phyloP scores from a whole-genome alignment of 2,329 filamentous ascomycete species.

The Reticulascus tulasneorum region DNA sequence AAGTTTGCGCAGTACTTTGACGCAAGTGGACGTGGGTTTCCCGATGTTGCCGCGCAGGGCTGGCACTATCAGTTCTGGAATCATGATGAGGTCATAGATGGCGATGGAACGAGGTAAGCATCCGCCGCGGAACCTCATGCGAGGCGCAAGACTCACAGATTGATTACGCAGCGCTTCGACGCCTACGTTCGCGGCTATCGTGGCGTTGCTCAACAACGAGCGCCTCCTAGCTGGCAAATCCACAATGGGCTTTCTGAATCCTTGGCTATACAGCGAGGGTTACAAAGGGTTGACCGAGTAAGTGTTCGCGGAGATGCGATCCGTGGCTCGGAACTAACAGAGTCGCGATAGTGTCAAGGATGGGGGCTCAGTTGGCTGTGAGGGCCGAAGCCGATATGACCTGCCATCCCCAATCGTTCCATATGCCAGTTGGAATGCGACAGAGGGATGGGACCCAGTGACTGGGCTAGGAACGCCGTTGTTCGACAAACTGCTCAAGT shows the following conservation, averaged over 20 bases:
- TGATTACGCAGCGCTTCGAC: constrained; percentile 42
- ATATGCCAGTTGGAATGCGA: constrained; percentile 23
- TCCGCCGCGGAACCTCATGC: too few relatives aligned
- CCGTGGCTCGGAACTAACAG: constrained; percentile 15
- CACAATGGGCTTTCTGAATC: constrained; percentile 58
- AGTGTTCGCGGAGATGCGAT: constrained; percentile 14
- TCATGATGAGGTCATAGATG: background rate
- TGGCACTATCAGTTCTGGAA: constrained; percentile 14
- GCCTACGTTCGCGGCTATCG: constrained; percentile 58
- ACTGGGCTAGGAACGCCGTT: constrained; percentile 42
- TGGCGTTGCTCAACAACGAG: constrained; percentile 61
- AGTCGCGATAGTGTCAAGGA: constrained; percentile 25
- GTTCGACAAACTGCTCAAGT: constrained; percentile 28
- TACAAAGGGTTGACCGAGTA: constrained; percentile 30
- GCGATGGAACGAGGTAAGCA: too few relatives aligned
- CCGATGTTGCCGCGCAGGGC: constrained; percentile 57
- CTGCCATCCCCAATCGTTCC: constrained; percentile 21
- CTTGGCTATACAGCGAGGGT: constrained; percentile 48
- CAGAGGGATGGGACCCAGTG: constrained; percentile 30
- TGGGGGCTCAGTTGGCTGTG: constrained; percentile 27
- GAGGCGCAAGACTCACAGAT: too few relatives aligned
- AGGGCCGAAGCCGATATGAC: constrained; percentile 20
- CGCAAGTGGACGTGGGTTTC: constrained; percentile 50
- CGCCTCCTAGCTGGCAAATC: constrained; percentile 49
- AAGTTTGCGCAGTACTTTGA: constrained; percentile 46